Evolutionary conservation across 768 basidiomycete genomes (phyloP).

Genomic region (Rhodocollybia butyracea): DNA sequence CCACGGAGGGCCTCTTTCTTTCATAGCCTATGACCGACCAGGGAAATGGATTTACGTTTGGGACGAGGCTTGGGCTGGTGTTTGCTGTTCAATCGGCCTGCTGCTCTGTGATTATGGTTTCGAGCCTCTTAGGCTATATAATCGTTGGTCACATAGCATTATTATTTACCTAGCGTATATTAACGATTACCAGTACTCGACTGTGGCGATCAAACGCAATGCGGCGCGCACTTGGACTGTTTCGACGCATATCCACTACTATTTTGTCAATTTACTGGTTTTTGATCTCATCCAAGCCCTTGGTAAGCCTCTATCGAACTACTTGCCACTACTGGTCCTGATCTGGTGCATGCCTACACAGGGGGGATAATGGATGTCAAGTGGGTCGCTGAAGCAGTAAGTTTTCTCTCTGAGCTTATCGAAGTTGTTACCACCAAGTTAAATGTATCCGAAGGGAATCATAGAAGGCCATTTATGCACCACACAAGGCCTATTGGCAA

Average conservation of each 20-base stretch:
- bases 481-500: slow-evolving; percentile 28
- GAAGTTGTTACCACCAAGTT: neutral
- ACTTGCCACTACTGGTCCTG: no score
- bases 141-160: slow-evolving; percentile 14
- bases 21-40: slow-evolving; percentile 1
- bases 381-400: slow-evolving; percentile 30
- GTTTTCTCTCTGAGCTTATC: slow-evolving; percentile 8
- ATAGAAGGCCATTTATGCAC: slow-evolving; percentile 27
- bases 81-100: slow-evolving; percentile 27
- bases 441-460: slow-evolving; percentile 20
- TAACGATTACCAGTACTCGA: slow-evolving; percentile 19
- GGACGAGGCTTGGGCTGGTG: slow-evolving; percentile 24
- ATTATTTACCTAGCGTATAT: neutral
- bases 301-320: slow-evolving; percentile 17
- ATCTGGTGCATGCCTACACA: slow-evolving; percentile 11
- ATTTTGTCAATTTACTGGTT: slow-evolving; percentile 28
- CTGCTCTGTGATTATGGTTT: slow-evolving; percentile 26
- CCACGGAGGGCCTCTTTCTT: neutral
- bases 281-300: slow-evolving; percentile 30
- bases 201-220: slow-evolving; percentile 19
- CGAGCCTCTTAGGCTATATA: slow-evolving; percentile 24
- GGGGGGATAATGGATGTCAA: slow-evolving; percentile 35
- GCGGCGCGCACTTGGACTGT: slow-evolving; percentile 25
- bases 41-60: slow-evolving; percentile 10
- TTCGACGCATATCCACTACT: slow-evolving; percentile 30